Evolutionary conservation across 2,329 filamentous ascomycete species (phyloP), one percentile per base, ranked within the genome.

Genomic region (Ceratocystis diversiconidia): DNA sequence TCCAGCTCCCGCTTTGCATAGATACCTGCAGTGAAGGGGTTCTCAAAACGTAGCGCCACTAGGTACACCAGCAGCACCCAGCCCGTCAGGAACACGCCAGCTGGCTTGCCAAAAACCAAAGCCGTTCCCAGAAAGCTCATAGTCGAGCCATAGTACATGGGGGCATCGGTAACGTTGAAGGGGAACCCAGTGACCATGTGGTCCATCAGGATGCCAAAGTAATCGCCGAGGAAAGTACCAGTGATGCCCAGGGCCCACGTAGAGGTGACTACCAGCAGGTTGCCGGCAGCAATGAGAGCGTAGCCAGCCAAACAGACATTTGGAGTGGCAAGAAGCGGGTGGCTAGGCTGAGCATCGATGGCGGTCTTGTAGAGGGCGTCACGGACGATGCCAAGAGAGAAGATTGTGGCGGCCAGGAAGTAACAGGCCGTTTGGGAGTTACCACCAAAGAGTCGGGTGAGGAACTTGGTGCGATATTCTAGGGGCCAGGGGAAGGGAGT

Each of bases 141-240:
- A 28, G 92, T 94, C 68, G 87, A 90, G 67, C 94, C 94, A 78
- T 91, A 89, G 80, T 99, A 99, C 94, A 99, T 99, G 69, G 94
- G 94, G 63, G 90, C 88, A 70, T 85, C 84, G 65, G 87, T 92
- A 68, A 97, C 82, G 76, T 89, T 97, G 82, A 99, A 99, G 1
- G 94, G 94, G 74, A 99, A 99, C 15, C 89, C 88, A 12, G 91
- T 95, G 63, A 99, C 92, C 72, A 92, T 92, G 70, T 87, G 79
- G 74, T 97, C 92, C 91, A 96, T 95, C 70, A 99, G 81, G 74
- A 97, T 96, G 71, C 94, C 94, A 74, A 97, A 99, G 80, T 99
- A 99, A 79, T 99, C 94, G 71, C 94, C 94, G 44, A 99, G 80
- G 74, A 96, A 99, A 46, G 94, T 99, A 69, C 94, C 94, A 0